Percentiles rank a stretch among this genome's conserved stretches.
Conservation (phyloP, 1,139 yeast genomes). For the Saccharomycopsis crataegensis region DNA sequence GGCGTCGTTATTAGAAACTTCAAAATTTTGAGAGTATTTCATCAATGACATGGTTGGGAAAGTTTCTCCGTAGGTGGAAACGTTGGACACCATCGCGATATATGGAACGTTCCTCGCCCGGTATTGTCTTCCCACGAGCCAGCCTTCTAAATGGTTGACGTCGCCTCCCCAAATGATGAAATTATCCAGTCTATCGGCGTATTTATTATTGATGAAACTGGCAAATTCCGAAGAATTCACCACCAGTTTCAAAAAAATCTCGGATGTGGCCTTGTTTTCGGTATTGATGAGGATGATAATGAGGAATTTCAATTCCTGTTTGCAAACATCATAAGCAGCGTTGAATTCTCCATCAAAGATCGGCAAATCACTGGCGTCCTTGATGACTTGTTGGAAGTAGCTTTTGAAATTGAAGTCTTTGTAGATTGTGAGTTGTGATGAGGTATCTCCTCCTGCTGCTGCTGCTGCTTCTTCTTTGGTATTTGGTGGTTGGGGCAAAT, state of each 20-base stretch:
- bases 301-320: slow-evolving; percentile 38
- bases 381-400: slow-evolving; percentile 22
- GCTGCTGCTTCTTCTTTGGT: slow-evolving; percentile 22
- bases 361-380: slow-evolving; percentile 24
- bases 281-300: slow-evolving; percentile 36
- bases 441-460: neutral
- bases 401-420: slow-evolving; percentile 18
- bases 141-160: slow-evolving; percentile 41
- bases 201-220: slow-evolving; percentile 29
- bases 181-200: slow-evolving; percentile 22
- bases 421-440: neutral
- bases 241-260: slow-evolving; percentile 28
- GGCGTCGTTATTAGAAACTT: slow-evolving; percentile 23
- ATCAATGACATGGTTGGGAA: slow-evolving; percentile 48
- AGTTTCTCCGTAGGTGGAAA: slow-evolving; percentile 41
- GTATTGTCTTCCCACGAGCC: slow-evolving; percentile 42
- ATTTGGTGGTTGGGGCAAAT: slow-evolving; percentile 18
- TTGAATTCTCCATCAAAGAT: slow-evolving; percentile 35
- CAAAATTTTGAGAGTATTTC: slow-evolving; percentile 28
- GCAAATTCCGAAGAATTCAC: slow-evolving; percentile 29
- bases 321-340: slow-evolving; percentile 36
- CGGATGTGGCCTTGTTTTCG: slow-evolving; percentile 25
- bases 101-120: slow-evolving; percentile 37
- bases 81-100: slow-evolving; percentile 41
- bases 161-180: slow-evolving; percentile 38